Base-by-base conservation (phyloP, 257 asterid species). In the Nicotiana otophora region DNA sequence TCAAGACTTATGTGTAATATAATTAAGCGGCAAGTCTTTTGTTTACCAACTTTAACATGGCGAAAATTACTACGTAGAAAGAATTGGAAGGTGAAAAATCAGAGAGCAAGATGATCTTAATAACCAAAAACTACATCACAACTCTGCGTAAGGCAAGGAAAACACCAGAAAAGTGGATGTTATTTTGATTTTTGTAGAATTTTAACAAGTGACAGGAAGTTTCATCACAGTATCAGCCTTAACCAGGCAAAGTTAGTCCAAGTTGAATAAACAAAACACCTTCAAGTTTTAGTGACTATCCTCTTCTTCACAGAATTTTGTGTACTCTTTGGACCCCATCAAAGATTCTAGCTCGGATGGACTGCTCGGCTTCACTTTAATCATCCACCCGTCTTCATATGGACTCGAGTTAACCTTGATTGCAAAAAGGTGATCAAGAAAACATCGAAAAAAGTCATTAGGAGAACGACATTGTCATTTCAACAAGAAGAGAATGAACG, bases 341-440 rank as follows among this genome's bases (percentile, higher is more conserved):
- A 95, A 82, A 68, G 88, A 79, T 15, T 84, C 93, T 65, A 93
- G 82, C n/a, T 95, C 99, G 16, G 94, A 88, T 39, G 96, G 90
- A 78, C 60, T 88, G 82, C 85, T 87, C 3, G 99, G 97, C 88
- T 93, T 93, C 92, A 93, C 91, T 82, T 95, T 95, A 62, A 95
- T 93, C 97, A 95, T 93, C 99, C 99, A 95, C 33, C 99, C 98
- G 6, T 91, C 97, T 82, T 91, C 98, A 83, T 92, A 95, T 42
- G 99, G 98, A 83, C 97, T 91, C 51, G 92, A 54, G 63, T 95
- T 93, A 62, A 94, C 90, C 98, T 93, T 87, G 89, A 85, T 69
- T 61, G 14, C 51, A 54, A 58, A 57, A 28, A 68, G 82, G 48
- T 72, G 54, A 60, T 1, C 60, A 5, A 55, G 17, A 14, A 55